Conservation (phyloP, 306 rosid species). For the Trifolium dubium region DNA sequence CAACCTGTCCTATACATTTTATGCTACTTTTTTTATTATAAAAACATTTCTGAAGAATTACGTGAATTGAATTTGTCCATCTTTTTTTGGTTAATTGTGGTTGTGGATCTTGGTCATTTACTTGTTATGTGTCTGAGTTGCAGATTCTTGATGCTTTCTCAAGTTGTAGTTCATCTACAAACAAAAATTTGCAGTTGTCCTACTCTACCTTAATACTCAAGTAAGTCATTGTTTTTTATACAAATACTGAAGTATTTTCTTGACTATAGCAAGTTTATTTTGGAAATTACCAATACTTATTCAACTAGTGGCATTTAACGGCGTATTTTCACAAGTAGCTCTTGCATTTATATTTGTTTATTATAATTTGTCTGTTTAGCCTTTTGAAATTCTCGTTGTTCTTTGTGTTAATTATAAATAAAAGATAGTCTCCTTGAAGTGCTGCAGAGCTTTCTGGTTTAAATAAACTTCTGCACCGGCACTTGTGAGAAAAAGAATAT, state of each 20-base stretch:
- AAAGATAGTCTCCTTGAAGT: slow-evolving; percentile 30
- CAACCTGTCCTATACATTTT: slow-evolving; percentile 17
- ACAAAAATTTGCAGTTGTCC: slow-evolving; percentile 79
- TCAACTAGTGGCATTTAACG: slow-evolving; percentile 14
- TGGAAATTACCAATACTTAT: background rate
- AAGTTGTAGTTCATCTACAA: slow-evolving; percentile 72
- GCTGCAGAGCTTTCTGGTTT: slow-evolving; percentile 24
- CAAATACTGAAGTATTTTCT: slow-evolving; percentile 16
- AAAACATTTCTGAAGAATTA: slow-evolving; percentile 10
- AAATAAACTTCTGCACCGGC: background rate
- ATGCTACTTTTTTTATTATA: background rate
- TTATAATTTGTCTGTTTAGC: slow-evolving; percentile 19
- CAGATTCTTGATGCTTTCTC: slow-evolving; percentile 95
- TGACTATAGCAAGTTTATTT: slow-evolving; percentile 19
- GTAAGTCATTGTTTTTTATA: slow-evolving; percentile 54
- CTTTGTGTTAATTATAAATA: slow-evolving; percentile 28
- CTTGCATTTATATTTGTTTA: slow-evolving; percentile 17
- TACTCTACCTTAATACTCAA: slow-evolving; percentile 86
- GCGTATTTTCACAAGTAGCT: slow-evolving; percentile 7
- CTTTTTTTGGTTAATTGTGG: background rate
- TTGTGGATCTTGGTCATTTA: slow-evolving; percentile 10
- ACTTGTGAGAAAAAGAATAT: background rate
- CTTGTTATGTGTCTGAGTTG: slow-evolving; percentile 40
- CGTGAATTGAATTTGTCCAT: background rate
- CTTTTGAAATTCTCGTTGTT: background rate